These are phyloP conservation scores for Teratosphaeria zuluensis DNA, from an alignment of 2,329 filamentous ascomycete genomes.

Conservation along the genomic window DNA sequence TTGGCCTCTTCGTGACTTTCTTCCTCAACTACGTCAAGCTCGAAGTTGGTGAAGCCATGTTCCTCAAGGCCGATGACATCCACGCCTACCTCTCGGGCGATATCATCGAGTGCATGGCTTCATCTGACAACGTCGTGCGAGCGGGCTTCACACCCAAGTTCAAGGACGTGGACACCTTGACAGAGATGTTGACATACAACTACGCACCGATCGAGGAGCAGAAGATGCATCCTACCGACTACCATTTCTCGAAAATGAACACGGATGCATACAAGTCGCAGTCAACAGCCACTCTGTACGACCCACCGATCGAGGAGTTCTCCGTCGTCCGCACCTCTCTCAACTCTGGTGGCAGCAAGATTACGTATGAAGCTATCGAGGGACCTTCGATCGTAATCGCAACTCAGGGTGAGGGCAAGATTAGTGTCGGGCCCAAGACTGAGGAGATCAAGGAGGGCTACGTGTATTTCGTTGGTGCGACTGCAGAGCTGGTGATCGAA, in stretches of 20 bases:
- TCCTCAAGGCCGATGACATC: conserved; percentile 92
- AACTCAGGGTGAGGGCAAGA: conserved; percentile 71
- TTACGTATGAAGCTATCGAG: conserved; percentile 74
- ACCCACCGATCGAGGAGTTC: conserved; percentile 95
- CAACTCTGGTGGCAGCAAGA: conserved; percentile 62
- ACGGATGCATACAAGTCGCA: conserved; percentile 68
- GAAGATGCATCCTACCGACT: conserved; percentile 79
- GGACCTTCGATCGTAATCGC: conserved; percentile 92
- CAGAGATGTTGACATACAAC: conserved; percentile 86
- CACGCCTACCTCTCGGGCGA: conserved; percentile 90
- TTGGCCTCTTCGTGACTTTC: conserved; percentile 91
- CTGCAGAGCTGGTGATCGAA: conserved; percentile 72
- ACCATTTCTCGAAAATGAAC: conserved; percentile 77
- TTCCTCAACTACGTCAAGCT: conserved; percentile 94
- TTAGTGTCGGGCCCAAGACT: conserved; percentile 73
- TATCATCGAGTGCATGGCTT: conserved; percentile 98
- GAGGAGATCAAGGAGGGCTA: conserved; percentile 51
- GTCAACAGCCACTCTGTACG: conserved; percentile 67
- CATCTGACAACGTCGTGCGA: conserved; percentile 96
- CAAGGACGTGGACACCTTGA: conserved; percentile 86
- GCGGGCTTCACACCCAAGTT: conserved; percentile 98
- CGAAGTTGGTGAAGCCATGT: conserved; percentile 83
- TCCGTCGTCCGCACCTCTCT: conserved; percentile 75
- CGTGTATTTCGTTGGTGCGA: conserved; percentile 64
- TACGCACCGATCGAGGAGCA: conserved; percentile 92